phyloP scores from a whole-genome alignment of 2,329 filamentous ascomycete genomes.

The Penicillium sp. region DNA sequence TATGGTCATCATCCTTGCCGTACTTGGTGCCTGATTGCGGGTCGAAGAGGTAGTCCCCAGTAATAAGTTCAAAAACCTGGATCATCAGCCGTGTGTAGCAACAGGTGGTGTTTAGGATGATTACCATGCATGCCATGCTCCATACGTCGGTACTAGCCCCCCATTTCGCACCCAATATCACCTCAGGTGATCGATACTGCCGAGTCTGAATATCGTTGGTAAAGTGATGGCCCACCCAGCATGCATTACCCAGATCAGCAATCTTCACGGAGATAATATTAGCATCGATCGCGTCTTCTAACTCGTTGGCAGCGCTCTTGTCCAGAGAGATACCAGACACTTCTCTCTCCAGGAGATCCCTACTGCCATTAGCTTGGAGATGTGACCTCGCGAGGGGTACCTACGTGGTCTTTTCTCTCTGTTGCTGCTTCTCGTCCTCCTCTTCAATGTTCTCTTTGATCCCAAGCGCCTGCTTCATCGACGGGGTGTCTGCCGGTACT shows the following conservation, averaged over 20 bases:
- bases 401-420: constrained; percentile 90
- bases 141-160: constrained; percentile 98
- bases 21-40: constrained; percentile 98
- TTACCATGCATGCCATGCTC: constrained; percentile 99
- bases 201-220: constrained; percentile 98
- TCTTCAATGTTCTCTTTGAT: constrained; percentile 52
- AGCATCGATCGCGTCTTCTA: constrained; percentile 36
- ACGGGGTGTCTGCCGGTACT: constrained; percentile 44
- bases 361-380: constrained; percentile 34
- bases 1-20: constrained; percentile 98
- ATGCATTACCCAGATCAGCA: constrained; percentile 94
- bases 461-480: constrained; percentile 52
- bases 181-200: constrained; percentile 94
- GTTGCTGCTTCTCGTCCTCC: constrained; percentile 63
- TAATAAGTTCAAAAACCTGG: constrained; percentile 94
- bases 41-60: constrained; percentile 96
- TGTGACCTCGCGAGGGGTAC: constrained; percentile 30
- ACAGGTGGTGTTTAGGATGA: no score
- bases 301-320: constrained; percentile 50
- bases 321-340: constrained; percentile 92
- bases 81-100: background rate
- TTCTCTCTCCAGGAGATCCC: constrained; percentile 83
- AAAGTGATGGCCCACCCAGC: constrained; percentile 98
- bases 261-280: constrained; percentile 98
- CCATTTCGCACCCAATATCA: constrained; percentile 95